Percentiles rank a stretch among this genome's conserved stretches.
Evolutionary conservation across 169 alveolate genomes (phyloP).

Genomic region (Plasmodium inui): DNA sequence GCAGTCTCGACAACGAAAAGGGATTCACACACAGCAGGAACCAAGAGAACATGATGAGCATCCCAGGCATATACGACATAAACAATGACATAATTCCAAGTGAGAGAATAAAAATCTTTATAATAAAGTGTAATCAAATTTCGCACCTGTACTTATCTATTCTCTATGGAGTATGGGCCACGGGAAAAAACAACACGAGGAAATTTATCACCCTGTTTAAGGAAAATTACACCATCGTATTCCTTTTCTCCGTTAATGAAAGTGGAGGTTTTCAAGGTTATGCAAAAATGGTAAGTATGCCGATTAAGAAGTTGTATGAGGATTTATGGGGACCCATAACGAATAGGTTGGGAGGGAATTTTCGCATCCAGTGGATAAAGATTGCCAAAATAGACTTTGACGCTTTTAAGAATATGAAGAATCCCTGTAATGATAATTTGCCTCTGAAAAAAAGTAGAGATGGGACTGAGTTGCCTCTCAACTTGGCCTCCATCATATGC

Average conservation of each 20-base stretch:
- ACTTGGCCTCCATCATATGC: slow-evolving; percentile 82
- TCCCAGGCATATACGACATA: slow-evolving; percentile 51
- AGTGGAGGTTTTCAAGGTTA: slow-evolving; percentile 90
- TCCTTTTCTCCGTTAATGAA: slow-evolving; percentile 87
- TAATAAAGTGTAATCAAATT: slow-evolving; percentile 85
- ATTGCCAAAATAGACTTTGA: slow-evolving; percentile 86
- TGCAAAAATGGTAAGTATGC: slow-evolving; percentile 84
- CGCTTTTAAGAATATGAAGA: slow-evolving; percentile 78
- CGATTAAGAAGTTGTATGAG: slow-evolving; percentile 78
- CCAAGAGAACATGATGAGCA: not conserved
- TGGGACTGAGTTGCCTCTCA: slow-evolving; percentile 87
- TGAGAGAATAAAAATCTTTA: slow-evolving; percentile 78
- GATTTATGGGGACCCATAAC: slow-evolving; percentile 87
- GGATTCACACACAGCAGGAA: slow-evolving; percentile 1
- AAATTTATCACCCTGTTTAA: slow-evolving; percentile 78
- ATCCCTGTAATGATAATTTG: slow-evolving; percentile 85
- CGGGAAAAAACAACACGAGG: slow-evolving; percentile 81
- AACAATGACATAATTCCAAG: slow-evolving; percentile 3
- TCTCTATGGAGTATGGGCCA: slow-evolving; percentile 88
- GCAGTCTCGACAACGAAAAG: not conserved
- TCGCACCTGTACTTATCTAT: slow-evolving; percentile 83
- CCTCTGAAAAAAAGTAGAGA: slow-evolving; percentile 88
- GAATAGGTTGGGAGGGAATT: slow-evolving; percentile 83
- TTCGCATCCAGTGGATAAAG: slow-evolving; percentile 88
- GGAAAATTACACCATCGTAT: slow-evolving; percentile 81